Evolutionary conservation across 2,329 filamentous ascomycete species (phyloP).

Genomic region (Botrytis porri): DNA sequence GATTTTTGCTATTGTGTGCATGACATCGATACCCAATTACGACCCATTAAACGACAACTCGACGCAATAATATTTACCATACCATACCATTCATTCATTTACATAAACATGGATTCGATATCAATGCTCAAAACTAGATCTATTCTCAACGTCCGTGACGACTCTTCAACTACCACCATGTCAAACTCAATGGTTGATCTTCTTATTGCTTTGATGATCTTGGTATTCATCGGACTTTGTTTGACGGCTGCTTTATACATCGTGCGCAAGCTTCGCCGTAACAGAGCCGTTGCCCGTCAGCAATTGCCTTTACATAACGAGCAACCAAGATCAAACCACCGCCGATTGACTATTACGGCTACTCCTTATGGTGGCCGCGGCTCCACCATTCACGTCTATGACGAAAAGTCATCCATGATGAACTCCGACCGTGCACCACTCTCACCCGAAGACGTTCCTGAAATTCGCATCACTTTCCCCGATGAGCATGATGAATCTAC

Average conservation of each 20-base stretch:
- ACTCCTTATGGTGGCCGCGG: conserved; percentile 48
- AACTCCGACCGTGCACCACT: conserved; percentile 72
- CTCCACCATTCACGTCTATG: conserved; percentile 73
- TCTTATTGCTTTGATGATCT: conserved; percentile 73
- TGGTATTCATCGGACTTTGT: conserved; percentile 70
- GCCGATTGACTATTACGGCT: conserved; percentile 53
- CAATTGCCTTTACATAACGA: conserved; percentile 67
- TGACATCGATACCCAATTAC: conserved; percentile 12
- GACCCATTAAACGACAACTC: conserved; percentile 9
- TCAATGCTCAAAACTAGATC: conserved; percentile 38
- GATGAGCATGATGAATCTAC: conserved; percentile 80
- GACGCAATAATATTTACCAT: neutral
- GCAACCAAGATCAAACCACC: conserved; percentile 51
- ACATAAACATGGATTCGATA: conserved; percentile 28
- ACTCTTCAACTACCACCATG: conserved; percentile 43
- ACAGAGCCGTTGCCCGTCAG: conserved; percentile 47
- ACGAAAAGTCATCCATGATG: conserved; percentile 76
- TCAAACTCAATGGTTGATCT: conserved; percentile 67
- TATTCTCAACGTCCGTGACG: conserved; percentile 49
- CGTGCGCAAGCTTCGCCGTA: conserved; percentile 63
- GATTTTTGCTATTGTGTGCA: conserved; percentile 6
- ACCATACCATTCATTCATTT: conserved; percentile 12
- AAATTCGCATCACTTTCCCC: conserved; percentile 98
- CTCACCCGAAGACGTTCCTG: conserved; percentile 79
- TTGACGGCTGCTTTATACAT: conserved; percentile 67